Evolutionary conservation across 2,329 filamentous ascomycete genomes (phyloP).

Genomic region (Hypoxylon sp.): DNA sequence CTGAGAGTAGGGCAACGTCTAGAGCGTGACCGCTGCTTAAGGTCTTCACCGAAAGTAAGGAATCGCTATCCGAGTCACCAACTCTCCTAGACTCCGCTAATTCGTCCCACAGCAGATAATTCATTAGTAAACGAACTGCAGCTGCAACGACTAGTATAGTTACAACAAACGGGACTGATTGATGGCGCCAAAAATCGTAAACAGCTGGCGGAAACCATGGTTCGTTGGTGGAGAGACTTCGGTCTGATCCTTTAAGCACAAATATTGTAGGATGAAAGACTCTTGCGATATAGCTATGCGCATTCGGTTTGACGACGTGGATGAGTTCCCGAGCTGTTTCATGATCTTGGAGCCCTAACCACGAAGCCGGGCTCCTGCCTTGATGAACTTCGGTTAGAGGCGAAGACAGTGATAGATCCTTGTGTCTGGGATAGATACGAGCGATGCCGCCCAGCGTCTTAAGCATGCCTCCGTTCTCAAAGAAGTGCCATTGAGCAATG

Average conservation of each 20-base stretch:
- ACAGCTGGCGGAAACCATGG: conserved; percentile 69
- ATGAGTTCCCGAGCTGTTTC: conserved; percentile 84
- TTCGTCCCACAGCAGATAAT: conserved; percentile 80
- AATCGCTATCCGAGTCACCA: conserved; percentile 63
- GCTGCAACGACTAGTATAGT: conserved; percentile 74
- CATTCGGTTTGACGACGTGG: conserved; percentile 78
- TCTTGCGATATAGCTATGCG: conserved; percentile 79
- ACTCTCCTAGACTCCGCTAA: conserved; percentile 63
- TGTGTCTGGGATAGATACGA: conserved; percentile 50
- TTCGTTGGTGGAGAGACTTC: conserved; percentile 68
- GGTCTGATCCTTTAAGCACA: conserved; percentile 77
- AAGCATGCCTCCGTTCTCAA: conserved; percentile 69
- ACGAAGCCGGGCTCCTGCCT: conserved; percentile 81
- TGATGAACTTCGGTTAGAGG: conserved; percentile 77
- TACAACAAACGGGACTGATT: conserved; percentile 72
- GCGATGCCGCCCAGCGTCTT: conserved; percentile 57
- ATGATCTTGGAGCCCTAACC: conserved; percentile 83
- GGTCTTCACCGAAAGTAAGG: conserved; percentile 72
- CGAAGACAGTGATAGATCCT: conserved; percentile 55
- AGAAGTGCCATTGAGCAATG: conserved; percentile 84
- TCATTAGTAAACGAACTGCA: conserved; percentile 78
- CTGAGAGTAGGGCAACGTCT: conserved; percentile 76
- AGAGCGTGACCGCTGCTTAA: conserved; percentile 75
- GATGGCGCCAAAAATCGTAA: conserved; percentile 77
- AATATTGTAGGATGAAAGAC: conserved; percentile 83